Percentiles rank a stretch among this genome's conserved stretches.
phyloP scores from a whole-genome alignment of 163 green algal species.

The Volvox carteri region DNA sequence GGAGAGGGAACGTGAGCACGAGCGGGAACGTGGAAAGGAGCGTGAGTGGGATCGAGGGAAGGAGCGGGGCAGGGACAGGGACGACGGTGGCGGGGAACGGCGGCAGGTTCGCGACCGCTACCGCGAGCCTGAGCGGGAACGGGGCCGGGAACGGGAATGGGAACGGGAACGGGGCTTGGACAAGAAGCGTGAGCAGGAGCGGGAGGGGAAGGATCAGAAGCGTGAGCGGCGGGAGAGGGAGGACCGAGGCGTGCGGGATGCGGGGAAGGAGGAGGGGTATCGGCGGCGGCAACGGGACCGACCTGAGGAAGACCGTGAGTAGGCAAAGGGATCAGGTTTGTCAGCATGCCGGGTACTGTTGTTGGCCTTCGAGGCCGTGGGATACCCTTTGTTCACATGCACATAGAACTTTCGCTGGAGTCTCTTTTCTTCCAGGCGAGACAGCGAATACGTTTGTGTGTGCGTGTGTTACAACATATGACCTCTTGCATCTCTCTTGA shows the following conservation, averaged over 20 bases:
- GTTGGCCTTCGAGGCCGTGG: too few relatives aligned
- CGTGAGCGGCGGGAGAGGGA: conserved; percentile 7
- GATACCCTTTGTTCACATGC: too few relatives aligned
- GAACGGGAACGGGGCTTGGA: conserved; percentile 5
- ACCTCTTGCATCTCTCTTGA: too few relatives aligned
- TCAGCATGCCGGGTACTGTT: too few relatives aligned
- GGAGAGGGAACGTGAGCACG: background rate
- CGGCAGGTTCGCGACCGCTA: too few relatives aligned
- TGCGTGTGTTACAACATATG: too few relatives aligned
- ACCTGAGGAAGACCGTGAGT: background rate
- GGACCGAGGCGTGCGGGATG: background rate
- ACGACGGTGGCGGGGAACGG: background rate
- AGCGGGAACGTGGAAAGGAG: background rate
- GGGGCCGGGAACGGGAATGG: background rate
- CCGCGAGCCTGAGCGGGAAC: background rate
- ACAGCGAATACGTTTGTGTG: too few relatives aligned
- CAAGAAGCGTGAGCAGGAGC: conserved; percentile 9
- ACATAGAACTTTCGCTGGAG: too few relatives aligned
- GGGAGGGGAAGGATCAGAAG: background rate
- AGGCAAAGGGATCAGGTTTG: too few relatives aligned
- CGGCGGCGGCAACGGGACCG: conserved; percentile 3
- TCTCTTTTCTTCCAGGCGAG: too few relatives aligned
- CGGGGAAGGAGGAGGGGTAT: background rate
- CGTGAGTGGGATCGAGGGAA: background rate
- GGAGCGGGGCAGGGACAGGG: background rate